Percentiles rank a stretch among this genome's conserved stretches.
phyloP scores from a whole-genome alignment of 257 asterid genomes.

The Plectranthus barbatus region DNA sequence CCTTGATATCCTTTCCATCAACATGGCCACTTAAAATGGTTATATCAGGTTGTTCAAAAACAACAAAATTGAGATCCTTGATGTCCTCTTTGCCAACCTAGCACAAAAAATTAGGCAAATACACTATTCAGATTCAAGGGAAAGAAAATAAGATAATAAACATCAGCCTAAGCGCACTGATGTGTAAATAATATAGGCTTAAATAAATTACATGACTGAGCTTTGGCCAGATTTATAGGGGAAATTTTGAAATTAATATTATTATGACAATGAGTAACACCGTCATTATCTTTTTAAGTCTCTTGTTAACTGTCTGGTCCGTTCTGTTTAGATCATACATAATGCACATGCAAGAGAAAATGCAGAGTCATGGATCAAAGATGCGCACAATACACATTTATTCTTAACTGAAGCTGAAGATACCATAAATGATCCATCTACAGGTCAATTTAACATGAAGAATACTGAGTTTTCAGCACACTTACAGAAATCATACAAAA shows the following conservation, averaged over 20 bases:
- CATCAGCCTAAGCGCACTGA: not conserved
- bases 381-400: not conserved
- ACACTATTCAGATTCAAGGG: constrained; percentile 6
- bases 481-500: constrained; percentile 1
- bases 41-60: constrained; percentile 75
- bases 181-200: not conserved
- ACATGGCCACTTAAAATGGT: constrained; percentile 87
- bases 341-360: not conserved
- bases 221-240: not conserved
- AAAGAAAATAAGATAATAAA: too few species aligned
- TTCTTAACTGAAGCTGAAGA: not conserved
- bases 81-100: constrained; percentile 66
- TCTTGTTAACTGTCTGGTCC: not conserved
- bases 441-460: not conserved
- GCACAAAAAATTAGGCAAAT: constrained; percentile 14
- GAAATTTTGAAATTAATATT: not conserved
- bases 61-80: constrained; percentile 68
- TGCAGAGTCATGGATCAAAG: not conserved
- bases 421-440: not conserved
- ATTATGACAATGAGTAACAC: not conserved
- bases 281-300: not conserved
- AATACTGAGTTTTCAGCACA: not conserved
- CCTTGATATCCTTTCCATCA: constrained; percentile 62
- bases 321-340: not conserved
- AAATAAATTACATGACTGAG: not conserved